Conservation (phyloP, 164 flowering plant species). For the Brasenia schreberi region DNA sequence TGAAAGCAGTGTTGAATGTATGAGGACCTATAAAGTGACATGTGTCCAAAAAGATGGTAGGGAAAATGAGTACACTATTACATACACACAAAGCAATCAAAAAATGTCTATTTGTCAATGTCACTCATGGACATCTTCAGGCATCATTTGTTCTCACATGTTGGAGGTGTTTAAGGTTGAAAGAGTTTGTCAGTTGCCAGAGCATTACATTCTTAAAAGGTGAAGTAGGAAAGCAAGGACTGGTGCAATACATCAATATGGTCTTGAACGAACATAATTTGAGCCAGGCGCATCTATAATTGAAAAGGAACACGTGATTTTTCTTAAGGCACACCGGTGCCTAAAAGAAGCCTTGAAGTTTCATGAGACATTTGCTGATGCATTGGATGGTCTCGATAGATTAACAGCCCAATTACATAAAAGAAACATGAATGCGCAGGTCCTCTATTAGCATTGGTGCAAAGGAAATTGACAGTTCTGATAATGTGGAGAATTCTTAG, state of each 20-base stretch:
- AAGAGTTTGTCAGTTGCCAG: not conserved
- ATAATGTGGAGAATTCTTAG: too few relatives aligned
- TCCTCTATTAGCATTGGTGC: too few relatives aligned
- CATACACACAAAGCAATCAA: not conserved
- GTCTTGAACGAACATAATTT: too few relatives aligned
- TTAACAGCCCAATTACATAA: too few relatives aligned
- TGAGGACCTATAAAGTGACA: not conserved
- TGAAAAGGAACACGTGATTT: not conserved
- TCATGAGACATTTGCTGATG: too few relatives aligned
- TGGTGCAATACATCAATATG: not conserved
- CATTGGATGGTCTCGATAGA: too few relatives aligned
- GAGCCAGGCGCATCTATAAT: not conserved
- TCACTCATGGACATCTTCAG: not conserved
- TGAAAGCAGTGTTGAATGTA: not conserved
- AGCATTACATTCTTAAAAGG: not conserved
- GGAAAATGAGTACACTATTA: not conserved
- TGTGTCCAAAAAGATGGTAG: not conserved
- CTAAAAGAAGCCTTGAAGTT: too few relatives aligned
- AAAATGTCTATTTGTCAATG: not conserved
- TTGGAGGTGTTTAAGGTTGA: not conserved
- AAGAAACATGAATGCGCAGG: too few relatives aligned
- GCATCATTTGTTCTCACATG: not conserved
- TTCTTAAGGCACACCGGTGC: not conserved
- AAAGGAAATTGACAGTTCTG: too few relatives aligned
- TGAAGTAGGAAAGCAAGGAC: not conserved